Base-by-base conservation (phyloP, 2,329 filamentous ascomycete genomes). In the Acrodontium crateriforme region DNA sequence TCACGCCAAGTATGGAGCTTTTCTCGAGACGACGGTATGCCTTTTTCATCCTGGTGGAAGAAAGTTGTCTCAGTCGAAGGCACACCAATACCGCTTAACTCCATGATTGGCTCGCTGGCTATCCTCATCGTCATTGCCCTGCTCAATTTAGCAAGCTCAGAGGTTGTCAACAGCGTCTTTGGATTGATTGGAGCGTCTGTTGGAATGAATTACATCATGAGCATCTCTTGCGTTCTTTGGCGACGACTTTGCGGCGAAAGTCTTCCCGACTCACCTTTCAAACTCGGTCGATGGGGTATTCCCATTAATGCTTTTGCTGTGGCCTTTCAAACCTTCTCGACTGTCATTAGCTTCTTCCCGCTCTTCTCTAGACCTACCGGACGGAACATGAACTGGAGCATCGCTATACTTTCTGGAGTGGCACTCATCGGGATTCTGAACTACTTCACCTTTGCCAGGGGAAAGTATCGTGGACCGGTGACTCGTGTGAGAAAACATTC, bases 21-120 rank as follows among this genome's bases (percentile, higher is more conserved):
- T 8, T 12, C 17, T 22, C n/a, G 19, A 8, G 45, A 50, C 56
- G 1, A 45, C 53, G 6, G 50, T 62, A 12, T 44, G 60, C 10
- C 47, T 55, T 14, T 40, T 54, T 42, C 59, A 1, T 40, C 51
- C 2, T 49, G 49, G 54, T 21, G 33, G 11, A 30, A 29, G 19
- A 20, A 22, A 2, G 27, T 32, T 18, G 21, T 25, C 11, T 13
- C 37, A 42, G 49, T 10, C 53, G 48, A 8, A 40, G 18, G 18
- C 18, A 20, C n/a, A 8, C 8, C 8, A 8, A 20, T 20, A 8
- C 18, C 18, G 18, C 18, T 20, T n/a, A 20, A 20, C 18, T 8
- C 18, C 18, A n/a, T 20, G 18, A 8, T 20, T n/a, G 18, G 8
- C 8, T 20, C 18, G 8, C n/a, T 20, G 8, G 18, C n/a, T n/a